Evolutionary conservation across 2,329 filamentous ascomycete species (phyloP), one percentile per base, ranked within the genome.

Genomic region (Gaeumannomyces tritici): DNA sequence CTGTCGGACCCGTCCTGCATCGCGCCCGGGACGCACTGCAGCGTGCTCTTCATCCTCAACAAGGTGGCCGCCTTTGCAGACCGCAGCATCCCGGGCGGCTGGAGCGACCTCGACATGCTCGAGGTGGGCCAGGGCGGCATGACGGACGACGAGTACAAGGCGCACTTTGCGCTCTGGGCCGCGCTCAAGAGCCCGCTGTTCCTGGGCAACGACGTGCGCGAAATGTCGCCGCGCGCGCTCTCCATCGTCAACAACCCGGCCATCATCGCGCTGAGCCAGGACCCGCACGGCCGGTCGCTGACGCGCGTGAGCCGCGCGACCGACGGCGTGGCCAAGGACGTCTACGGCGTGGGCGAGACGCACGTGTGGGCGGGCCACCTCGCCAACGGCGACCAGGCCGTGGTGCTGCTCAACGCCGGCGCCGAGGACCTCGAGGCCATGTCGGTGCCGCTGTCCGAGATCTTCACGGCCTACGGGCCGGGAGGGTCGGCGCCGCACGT

Each of bases 361-460:
- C 65, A 66, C 47, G 62, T 66, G 33, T 66, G 65, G 65, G 4
- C 68, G 73, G 26, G 74, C 80, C 12, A 73, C 74, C 47, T 81
- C 79, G 75, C 73, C 77, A 61, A 75, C 77, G 66, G 69, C 73
- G 54, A 62, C 57, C 57, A 65, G 61, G 63, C 59, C 24, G 63
- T 64, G 4, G 47, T 62, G 4, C 70, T 75, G 27, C 64, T 85
- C 64, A 85, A 85, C 64, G 78, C 60, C 5, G 60, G 75, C 7
- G 78, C 74, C 27, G 75, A 78, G 63, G 69, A 68, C 6, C 69
- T 72, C 0, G 70, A 73, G 21, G 73, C 69, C 4, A 77, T 85
- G 77, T 79, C 79, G 62, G 79, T 78, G 24, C 78, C 79, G 1
- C 74, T 83, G 4, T 72, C 72, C 26, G 81, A 84, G 55, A 79